Conservation (phyloP, 2,329 filamentous ascomycete species). For the Aureobasidium musti region DNA sequence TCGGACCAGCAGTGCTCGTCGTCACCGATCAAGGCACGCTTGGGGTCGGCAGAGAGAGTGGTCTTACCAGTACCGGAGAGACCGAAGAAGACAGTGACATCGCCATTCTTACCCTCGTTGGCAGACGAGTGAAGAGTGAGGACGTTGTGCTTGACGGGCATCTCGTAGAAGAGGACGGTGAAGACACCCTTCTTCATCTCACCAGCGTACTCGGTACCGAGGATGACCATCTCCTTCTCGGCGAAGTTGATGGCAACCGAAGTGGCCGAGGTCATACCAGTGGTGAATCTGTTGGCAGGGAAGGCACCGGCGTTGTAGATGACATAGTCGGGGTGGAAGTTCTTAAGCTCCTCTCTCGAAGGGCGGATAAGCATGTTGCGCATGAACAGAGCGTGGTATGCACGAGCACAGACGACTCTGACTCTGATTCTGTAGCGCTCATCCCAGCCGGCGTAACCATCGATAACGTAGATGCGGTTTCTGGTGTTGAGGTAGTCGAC, state of each 20-base stretch:
- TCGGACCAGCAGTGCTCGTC: slow-evolving; percentile 99
- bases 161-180: slow-evolving; percentile 99
- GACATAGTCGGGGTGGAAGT: slow-evolving; percentile 98
- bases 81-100: slow-evolving; percentile 99
- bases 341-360: slow-evolving; percentile 83
- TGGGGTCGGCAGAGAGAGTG: slow-evolving; percentile 93
- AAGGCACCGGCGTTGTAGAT: slow-evolving; percentile 99
- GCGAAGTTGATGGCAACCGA: slow-evolving; percentile 99
- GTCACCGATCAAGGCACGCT: slow-evolving; percentile 94
- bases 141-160: slow-evolving; percentile 99
- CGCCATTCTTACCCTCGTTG: slow-evolving; percentile 91
- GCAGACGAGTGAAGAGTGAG: slow-evolving; percentile 97
- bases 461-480: slow-evolving; percentile 97
- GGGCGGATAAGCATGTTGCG: slow-evolving; percentile 99
- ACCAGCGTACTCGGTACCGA: slow-evolving; percentile 97
- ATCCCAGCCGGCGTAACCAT: slow-evolving; percentile 98
- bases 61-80: slow-evolving; percentile 99
- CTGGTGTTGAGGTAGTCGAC: slow-evolving; percentile 99
- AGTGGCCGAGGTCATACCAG: slow-evolving; percentile 97
- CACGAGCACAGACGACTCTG: slow-evolving; percentile 95
- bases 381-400: slow-evolving; percentile 99
- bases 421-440: slow-evolving; percentile 97
- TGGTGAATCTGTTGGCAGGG: slow-evolving; percentile 96
- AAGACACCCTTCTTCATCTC: slow-evolving; percentile 98
- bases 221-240: slow-evolving; percentile 99